Conservation (phyloP, 352 stramenopile genomes). For the Pythium brachiatum region DNA sequence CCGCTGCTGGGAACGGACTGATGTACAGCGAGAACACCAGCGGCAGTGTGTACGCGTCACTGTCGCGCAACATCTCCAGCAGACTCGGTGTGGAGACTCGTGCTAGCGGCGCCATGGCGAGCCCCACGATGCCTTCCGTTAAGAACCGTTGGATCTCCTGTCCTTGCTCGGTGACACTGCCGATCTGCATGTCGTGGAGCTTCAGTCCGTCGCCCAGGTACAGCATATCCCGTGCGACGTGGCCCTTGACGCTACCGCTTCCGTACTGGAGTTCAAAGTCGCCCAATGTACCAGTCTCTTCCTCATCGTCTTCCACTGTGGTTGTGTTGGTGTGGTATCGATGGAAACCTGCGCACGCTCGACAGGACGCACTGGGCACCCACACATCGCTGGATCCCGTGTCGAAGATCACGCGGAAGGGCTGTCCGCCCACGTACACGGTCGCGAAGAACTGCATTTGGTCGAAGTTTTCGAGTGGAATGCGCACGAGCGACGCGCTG, state of each 20-base stretch:
- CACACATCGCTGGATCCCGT: constrained; percentile 45
- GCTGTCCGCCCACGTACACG: constrained; percentile 31
- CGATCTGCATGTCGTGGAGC: constrained; percentile 21
- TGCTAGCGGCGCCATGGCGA: constrained; percentile 30
- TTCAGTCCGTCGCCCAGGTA: constrained; percentile 11
- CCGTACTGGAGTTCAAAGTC: constrained; percentile 33
- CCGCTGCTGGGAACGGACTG: constrained; percentile 25
- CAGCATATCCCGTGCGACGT: constrained; percentile 25
- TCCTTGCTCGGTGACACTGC: constrained; percentile 25
- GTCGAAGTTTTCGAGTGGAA: constrained; percentile 38
- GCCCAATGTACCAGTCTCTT: background rate
- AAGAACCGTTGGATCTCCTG: constrained; percentile 32
- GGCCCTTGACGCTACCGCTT: constrained; percentile 31
- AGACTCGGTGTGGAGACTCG: constrained; percentile 28
- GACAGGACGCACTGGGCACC: constrained; percentile 30
- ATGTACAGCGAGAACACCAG: constrained; percentile 42
- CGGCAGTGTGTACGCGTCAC: constrained; percentile 10
- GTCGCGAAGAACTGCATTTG: constrained; percentile 44
- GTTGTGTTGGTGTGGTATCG: constrained; percentile 30
- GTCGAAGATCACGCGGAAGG: constrained; percentile 47
- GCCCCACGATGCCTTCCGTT: constrained; percentile 36
- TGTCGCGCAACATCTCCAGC: constrained; percentile 22
- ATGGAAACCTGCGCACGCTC: constrained; percentile 27
- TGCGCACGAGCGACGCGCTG: constrained; percentile 16
- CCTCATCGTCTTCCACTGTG: constrained; percentile 1